Evolutionary conservation across 2,329 filamentous ascomycete species (phyloP).

Genomic region (Pseudodiploospora longispora): DNA sequence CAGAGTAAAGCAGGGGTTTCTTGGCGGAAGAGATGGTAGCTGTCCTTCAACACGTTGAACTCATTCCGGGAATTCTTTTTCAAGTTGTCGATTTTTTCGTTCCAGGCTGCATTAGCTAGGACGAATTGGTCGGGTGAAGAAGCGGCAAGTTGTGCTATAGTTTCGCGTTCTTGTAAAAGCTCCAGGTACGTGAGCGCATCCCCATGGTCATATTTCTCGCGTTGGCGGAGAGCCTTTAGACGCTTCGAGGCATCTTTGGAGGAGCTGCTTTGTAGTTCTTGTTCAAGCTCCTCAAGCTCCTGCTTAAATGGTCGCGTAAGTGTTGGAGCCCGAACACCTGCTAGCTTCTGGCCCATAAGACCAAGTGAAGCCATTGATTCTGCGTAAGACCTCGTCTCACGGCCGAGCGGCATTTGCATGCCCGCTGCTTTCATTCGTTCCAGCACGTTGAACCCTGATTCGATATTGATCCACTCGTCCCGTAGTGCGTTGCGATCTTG

Average conservation of each 20-base stretch:
- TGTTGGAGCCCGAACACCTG: constrained; percentile 19
- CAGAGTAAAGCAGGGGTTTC: constrained; percentile 49
- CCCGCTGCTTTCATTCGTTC: constrained; percentile 39
- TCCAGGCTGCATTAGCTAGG: constrained; percentile 25
- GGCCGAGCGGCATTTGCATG: constrained; percentile 34
- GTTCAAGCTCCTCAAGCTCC: constrained; percentile 33
- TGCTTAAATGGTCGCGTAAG: constrained; percentile 33
- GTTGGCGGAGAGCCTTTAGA: constrained; percentile 20
- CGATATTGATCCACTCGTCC: constrained; percentile 39
- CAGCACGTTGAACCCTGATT: constrained; percentile 32
- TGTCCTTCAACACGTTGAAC: constrained; percentile 40
- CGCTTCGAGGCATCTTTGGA: constrained; percentile 8
- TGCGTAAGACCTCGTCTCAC: constrained; percentile 28
- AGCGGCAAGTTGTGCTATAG: constrained; percentile 13
- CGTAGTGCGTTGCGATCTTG: constrained; percentile 28
- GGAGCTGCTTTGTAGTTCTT: constrained; percentile 12
- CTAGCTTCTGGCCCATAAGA: constrained; percentile 18
- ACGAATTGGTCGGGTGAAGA: constrained; percentile 17
- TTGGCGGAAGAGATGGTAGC: constrained; percentile 42
- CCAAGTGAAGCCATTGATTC: constrained; percentile 14
- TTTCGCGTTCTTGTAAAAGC: constrained; percentile 26
- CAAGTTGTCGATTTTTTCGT: constrained; percentile 22
- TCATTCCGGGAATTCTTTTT: constrained; percentile 26
- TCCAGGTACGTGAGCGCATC: constrained; percentile 18
- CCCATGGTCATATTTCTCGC: constrained; percentile 15